Base-by-base conservation (phyloP, 345 rosid species). In the Acer saccharum region DNA sequence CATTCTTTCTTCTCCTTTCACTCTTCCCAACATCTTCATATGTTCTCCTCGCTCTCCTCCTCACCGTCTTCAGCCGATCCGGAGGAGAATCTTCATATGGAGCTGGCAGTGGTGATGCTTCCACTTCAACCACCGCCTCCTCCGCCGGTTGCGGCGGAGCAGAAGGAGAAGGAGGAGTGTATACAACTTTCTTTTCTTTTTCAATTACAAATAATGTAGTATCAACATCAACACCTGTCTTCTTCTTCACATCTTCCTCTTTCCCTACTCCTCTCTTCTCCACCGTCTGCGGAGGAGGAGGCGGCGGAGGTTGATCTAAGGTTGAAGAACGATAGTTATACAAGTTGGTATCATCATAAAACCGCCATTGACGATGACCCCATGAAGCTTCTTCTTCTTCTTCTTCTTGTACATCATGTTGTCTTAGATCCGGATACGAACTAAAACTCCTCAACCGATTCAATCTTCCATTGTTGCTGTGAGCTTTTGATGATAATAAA, bases 341-440 rank as follows among this genome's bases (percentile, higher is more conserved):
- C 21, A 94, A 80, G 41, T 78, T 83, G 7, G 93, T 91, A 81
- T 95, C 98, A 68, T 95, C 98, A 72, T 87, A 82, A 71, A 87
- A 95, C 70, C 90, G 77, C 95, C 95, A 86, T 71, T 82, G 88
- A 73, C 90, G 86, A 70, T 84, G 90, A 7, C 80, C 79, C 86
- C 87, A 81, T 20, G 80, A 67, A 4, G 88, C 77, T 61, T 87
- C 89, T 69, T 88, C 89, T 48, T 68, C 17, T 12, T 20, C 62
- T 17, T 57, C 62, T 7, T 17, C 62, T 17, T 57, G 21, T 20
- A 1, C 23, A 18, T 1, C 23, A 60, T 60, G 27, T 21, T 1
- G 80, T 32, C 93, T 83, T 71, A 95, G 98, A 91, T 95, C 98
- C 67, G 98, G 98, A 78, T 95, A 69, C 7, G 98, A 95, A 61